These are phyloP conservation scores for Arthroderma sp. DNA, from an alignment of 2,329 filamentous ascomycete species.

Conservation along the genomic window DNA sequence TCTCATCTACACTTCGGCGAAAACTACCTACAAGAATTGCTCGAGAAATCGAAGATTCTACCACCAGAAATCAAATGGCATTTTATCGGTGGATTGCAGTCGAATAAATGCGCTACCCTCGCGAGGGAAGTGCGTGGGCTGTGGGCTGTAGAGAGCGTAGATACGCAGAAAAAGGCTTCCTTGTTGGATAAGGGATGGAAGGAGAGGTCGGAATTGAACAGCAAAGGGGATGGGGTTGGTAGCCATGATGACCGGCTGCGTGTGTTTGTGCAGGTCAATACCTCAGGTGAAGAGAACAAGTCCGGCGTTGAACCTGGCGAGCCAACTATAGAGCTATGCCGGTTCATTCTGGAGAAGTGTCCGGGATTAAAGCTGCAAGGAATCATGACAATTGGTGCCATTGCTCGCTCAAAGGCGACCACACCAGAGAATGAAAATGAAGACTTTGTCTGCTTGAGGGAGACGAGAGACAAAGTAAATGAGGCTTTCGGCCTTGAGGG, in stretches of 20 bases:
- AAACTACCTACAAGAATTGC: slow-evolving; percentile 86
- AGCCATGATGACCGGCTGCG: slow-evolving; percentile 35
- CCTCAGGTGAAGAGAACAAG: slow-evolving; percentile 75
- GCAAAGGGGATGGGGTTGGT: slow-evolving; percentile 11
- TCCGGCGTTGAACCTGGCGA: slow-evolving; percentile 61
- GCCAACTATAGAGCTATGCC: slow-evolving; percentile 50
- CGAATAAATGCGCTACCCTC: slow-evolving; percentile 80
- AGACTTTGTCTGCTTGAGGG: slow-evolving; percentile 60
- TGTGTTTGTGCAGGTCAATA: slow-evolving; percentile 91
- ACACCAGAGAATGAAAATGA: slow-evolving; percentile 74
- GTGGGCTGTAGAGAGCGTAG: slow-evolving; percentile 83
- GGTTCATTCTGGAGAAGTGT: slow-evolving; percentile 56
- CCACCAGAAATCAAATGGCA: slow-evolving; percentile 73
- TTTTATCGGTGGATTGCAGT: slow-evolving; percentile 90
- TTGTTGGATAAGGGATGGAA: slow-evolving; percentile 65
- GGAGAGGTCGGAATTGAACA: slow-evolving; percentile 31
- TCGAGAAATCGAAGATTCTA: slow-evolving; percentile 69
- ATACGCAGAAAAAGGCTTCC: slow-evolving; percentile 74
- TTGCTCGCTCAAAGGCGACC: slow-evolving; percentile 65
- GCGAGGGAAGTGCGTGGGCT: slow-evolving; percentile 74
- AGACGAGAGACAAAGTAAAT: slow-evolving; percentile 58
- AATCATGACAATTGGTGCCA: slow-evolving; percentile 94
- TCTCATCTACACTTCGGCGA: slow-evolving; percentile 77
- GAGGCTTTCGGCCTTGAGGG: slow-evolving; percentile 43
- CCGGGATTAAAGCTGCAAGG: slow-evolving; percentile 63